Evolutionary conservation across 2,329 filamentous ascomycete species (phyloP), one percentile per base, ranked within the genome.

Genomic region (Fusarium phyllophilum): DNA sequence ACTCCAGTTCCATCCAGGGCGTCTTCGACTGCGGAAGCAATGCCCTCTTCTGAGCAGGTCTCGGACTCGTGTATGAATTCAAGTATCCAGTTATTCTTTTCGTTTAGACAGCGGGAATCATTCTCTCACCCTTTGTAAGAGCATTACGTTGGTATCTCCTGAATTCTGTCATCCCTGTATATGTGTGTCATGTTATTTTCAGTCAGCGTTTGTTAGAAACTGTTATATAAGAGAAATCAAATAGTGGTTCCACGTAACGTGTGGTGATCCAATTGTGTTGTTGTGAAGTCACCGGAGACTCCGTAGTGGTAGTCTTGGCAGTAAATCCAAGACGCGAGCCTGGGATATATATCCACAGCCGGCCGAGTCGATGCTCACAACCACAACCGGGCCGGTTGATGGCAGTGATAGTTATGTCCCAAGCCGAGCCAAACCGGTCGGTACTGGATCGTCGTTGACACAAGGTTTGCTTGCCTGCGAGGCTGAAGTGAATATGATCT

Each of bases 1-100:
- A 75, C 20, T 73, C 77, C 13, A 78, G 75, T 58, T 67, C 73
- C 18, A 74, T 82, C 36, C 71, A 78, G 54, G 80, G 81, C 5
- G 76, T 80, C 26, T 82, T 82, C 62, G 78, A 78, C 49, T 82
- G 80, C 58, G 80, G 80, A 36, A 78, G 78, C 66, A 82, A 82
- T 70, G 77, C 79, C 65, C 65, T 82, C 52, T 81, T 82, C 71
- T 82, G 63, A 74, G 66, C 62, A 62, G 60, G 60, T 22, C 65
- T 68, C 65, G 24, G 49, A 46, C 59, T 61, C 58, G 46, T 62
- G 60, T 64, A 39, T 70, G 45, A 58, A 51, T 49, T 59, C 42
- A 58, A 51, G 52, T 52, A 46, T 61, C 66, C 62, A 49, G 59
- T 71, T 73, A 58, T 68, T 71, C 13, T 67, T 65, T 51, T 45